Percentiles rank a stretch among this genome's conserved stretches.
Evolutionary conservation across 1,284 basidiomycete genomes (phyloP).

Genomic region (Malassezia pachydermatis): DNA sequence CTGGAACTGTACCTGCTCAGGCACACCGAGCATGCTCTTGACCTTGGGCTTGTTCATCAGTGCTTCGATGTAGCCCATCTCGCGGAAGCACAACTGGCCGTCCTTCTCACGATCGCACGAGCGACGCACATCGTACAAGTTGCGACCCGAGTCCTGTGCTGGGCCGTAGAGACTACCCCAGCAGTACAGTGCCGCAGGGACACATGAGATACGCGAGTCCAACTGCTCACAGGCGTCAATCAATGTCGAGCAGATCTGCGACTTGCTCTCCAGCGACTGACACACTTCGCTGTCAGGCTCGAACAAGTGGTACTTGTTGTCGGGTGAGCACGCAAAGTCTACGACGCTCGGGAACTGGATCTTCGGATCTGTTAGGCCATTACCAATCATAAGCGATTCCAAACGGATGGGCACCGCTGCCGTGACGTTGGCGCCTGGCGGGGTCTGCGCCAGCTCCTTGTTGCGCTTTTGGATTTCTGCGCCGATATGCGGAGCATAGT

Average conservation of each 20-base stretch:
- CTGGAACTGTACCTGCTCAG: constrained; percentile 56
- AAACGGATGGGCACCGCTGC: constrained; percentile 38
- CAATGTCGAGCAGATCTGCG: constrained; percentile 62
- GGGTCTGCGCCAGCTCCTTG: constrained; percentile 30
- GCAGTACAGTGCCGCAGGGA: constrained; percentile 51
- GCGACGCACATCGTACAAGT: constrained; percentile 69
- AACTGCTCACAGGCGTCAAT: constrained; percentile 45
- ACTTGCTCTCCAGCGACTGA: constrained; percentile 57
- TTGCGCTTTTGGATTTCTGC: constrained; percentile 42
- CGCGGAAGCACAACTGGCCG: constrained; percentile 52
- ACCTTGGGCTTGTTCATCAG: constrained; percentile 52
- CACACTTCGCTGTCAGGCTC: constrained; percentile 63
- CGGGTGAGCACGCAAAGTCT: constrained; percentile 61
- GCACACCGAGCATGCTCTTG: constrained; percentile 66
- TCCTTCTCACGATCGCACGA: constrained; percentile 63
- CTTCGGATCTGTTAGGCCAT: constrained; percentile 40
- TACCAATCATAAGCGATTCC: constrained; percentile 43
- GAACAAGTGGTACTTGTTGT: constrained; percentile 57
- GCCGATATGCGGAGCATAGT: constrained; percentile 42
- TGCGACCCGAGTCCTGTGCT: constrained; percentile 52
- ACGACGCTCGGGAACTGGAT: constrained; percentile 54
- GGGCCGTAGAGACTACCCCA: constrained; percentile 52
- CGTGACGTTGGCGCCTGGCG: constrained; percentile 21
- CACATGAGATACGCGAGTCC: constrained; percentile 51
- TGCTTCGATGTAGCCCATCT: constrained; percentile 56